These are phyloP conservation scores for Neophaeococcomyces mojaviensis DNA, from an alignment of 2,329 filamentous ascomycete genomes.

Conservation along the genomic window DNA sequence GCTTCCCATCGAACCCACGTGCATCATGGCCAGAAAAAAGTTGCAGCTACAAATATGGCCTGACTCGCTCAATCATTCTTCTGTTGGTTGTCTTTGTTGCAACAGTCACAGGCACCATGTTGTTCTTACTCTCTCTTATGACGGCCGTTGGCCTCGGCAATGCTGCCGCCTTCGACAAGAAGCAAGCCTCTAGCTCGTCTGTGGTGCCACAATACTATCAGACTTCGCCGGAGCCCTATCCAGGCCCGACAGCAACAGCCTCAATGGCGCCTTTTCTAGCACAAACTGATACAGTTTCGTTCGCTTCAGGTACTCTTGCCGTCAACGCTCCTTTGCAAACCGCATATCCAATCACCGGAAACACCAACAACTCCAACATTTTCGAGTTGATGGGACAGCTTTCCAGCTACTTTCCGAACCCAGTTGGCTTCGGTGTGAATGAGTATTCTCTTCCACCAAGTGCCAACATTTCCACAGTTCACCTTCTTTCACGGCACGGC, in stretches of 20 bases:
- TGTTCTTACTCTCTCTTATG: conserved; percentile 7
- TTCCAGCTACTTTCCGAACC: conserved; percentile 62
- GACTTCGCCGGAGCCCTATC: conserved; percentile 16
- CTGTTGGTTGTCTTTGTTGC: background rate
- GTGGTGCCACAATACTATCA: conserved; percentile 19
- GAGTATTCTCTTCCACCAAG: conserved; percentile 64
- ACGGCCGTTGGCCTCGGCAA: conserved; percentile 7
- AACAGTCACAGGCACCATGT: conserved; percentile 5
- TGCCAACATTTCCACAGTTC: conserved; percentile 60
- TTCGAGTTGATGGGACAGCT: conserved; percentile 64
- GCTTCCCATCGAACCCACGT: too few species aligned
- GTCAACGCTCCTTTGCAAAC: conserved; percentile 66
- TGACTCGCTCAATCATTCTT: background rate
- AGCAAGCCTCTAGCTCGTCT: conserved; percentile 7
- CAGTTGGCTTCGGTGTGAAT: conserved; percentile 62
- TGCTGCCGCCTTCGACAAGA: conserved; percentile 13
- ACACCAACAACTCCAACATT: conserved; percentile 54
- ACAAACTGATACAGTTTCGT: conserved; percentile 61
- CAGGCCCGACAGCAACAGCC: conserved; percentile 49
- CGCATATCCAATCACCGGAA: conserved; percentile 57
- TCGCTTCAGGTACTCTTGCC: conserved; percentile 52
- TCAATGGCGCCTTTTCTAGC: conserved; percentile 58
- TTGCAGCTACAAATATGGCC: background rate
- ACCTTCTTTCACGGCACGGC: conserved; percentile 68
- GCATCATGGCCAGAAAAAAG: too few species aligned